Evolutionary conservation across 495 filamentous ascomycete species (phyloP), one percentile per base, ranked within the genome.

Genomic region (Penicillium cinerascens): DNA sequence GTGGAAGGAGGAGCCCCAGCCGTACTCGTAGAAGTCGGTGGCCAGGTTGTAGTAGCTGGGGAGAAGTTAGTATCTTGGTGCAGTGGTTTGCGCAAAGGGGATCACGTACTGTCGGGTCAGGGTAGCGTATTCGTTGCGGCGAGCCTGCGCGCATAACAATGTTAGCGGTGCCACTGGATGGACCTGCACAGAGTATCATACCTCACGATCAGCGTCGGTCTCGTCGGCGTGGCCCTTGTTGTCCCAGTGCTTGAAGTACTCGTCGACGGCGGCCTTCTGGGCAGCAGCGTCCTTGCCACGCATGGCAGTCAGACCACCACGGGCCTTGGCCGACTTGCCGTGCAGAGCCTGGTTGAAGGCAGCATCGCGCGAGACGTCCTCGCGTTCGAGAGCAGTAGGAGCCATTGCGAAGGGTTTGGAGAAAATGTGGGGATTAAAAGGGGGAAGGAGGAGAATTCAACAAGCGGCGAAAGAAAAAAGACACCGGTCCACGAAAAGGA

Each of bases 171-270:
- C 29, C 29, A 33, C 11, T 33, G 29, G 29, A 6, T 13, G 10
- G 11, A 11, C 3, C 13, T 0, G 29, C 9, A 13, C 29, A 33
- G 11, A 13, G 11, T 13, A 11, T 11, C 80, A 36, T 70, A 89
- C 89, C 72, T 89, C 87, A 60, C 93, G 84, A 54, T 79, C 85
- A 49, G 82, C 87, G 23, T 83, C 81, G 0, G 92, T 98, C 82
- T 98, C 93, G 21, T 80, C 78, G 38, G 78, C 83, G 36, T 75
- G 88, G 49, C 69, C 69, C 78, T 97, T 93, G 78, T 95, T 89
- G 75, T 98, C 93, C 88, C 92, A 98, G 73, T 96, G 95, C 84
- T 97, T 98, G 84, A 96, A 97, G 77, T 98, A 98, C 73, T 97
- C 92, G 63, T 97, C 91, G 29, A 95, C 82, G 44, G 93, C 92